A percentile compares a stretch with the other conserved stretches of the same genome.
Conservation (phyloP, 306 rosid species). For the Fragaria iinumae region DNA sequence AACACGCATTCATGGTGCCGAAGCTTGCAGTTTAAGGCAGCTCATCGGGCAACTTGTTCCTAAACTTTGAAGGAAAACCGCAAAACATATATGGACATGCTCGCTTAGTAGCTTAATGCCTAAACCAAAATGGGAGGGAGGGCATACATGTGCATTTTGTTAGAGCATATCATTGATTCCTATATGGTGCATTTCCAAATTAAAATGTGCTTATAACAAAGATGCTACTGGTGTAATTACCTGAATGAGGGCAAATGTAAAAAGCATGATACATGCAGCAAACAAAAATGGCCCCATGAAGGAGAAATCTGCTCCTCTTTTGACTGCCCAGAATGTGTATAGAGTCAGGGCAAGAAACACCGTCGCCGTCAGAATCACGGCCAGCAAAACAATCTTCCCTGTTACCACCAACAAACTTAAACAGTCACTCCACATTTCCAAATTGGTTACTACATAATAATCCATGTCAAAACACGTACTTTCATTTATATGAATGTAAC, state of each 20-base stretch:
- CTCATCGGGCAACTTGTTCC: not conserved
- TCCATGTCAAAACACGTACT: not conserved
- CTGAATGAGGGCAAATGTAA: conserved; percentile 30
- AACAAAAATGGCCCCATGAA: conserved; percentile 41
- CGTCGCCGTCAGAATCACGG: conserved; percentile 27
- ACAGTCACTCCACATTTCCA: not conserved
- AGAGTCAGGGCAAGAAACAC: conserved; percentile 30
- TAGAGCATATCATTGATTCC: not conserved
- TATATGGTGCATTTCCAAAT: not conserved
- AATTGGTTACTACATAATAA: not conserved
- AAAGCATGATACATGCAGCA: conserved; percentile 29
- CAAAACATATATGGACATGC: not conserved
- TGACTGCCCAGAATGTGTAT: conserved; percentile 44
- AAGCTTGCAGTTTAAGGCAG: not conserved
- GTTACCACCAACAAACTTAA: conserved; percentile 7
- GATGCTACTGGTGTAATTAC: conserved; percentile 9
- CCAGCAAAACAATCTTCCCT: conserved; percentile 29
- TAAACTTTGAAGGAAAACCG: not conserved
- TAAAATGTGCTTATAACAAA: not conserved
- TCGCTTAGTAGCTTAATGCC: not conserved
- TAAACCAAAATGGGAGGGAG: not conserved
- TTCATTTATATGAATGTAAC: not conserved
- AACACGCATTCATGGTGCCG: not conserved
- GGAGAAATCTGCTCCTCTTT: conserved; percentile 31
- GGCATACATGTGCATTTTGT: not conserved